Evolutionary conservation across 257 asterid genomes (phyloP), one percentile per base, ranked within the genome.

Genomic region (Catharanthus roseus): DNA sequence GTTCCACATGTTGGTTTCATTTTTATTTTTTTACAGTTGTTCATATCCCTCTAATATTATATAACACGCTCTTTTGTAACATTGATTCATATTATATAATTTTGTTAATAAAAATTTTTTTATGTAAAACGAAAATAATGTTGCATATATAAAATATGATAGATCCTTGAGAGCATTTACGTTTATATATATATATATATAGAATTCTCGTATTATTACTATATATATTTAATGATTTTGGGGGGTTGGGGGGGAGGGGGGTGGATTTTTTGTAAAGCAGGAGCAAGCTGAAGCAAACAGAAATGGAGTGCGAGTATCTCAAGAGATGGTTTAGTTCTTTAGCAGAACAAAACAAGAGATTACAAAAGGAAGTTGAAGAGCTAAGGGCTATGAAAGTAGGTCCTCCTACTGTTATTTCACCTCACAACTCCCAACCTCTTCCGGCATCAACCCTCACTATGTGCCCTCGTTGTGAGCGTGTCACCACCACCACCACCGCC

Each of bases 281-380:
- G 82, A 85, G 96, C 87, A 90, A 90, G 81, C 81, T 88, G 83
- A 90, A 88, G 86, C 97, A 90, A 72, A 90, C 97, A 65, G 97
- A 88, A 76, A 84, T 81, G 85, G 97, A 90, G 63, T 86, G 87
- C 36, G 87, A 84, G 70, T 85, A 90, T 72, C 78, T 90, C 64
- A 90, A 85, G 70, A 88, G 89, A 77, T 88, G 96, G 92, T 85
- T 81, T 56, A 87, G 88, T 34, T 81, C 96, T 68, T 69, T 90
- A 64, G 83, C 82, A 0, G 96, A 86, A 45, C 97, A 87, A 74
- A 90, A 90, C 68, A 69, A 80, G 81, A 82, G 82, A 75, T 77
- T 90, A 9, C 85, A 84, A 10, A 83, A 75, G 78, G 96, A 88
- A 73, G 86, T 85, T 74, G 90, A 85, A 73, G 84, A 85, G 75